Evolutionary conservation across 2,329 filamentous ascomycete species (phyloP).

Genomic region (Xylaria sp.): DNA sequence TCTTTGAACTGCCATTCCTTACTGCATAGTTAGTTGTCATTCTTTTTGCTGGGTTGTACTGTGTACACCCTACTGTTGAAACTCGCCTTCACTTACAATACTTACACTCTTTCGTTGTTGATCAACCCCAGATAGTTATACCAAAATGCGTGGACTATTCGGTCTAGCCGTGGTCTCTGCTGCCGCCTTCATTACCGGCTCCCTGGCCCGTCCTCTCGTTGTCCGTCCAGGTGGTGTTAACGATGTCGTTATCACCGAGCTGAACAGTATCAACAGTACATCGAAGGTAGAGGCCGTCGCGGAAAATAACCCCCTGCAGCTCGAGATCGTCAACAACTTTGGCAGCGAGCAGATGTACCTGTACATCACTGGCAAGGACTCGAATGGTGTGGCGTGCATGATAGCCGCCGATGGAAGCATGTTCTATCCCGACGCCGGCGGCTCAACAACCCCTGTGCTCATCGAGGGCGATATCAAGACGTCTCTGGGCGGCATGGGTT

Average conservation of each 20-base stretch:
- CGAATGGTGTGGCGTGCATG: slow-evolving; percentile 45
- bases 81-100: slow-evolving; percentile 7
- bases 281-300: slow-evolving; percentile 1
- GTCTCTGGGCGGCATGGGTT: slow-evolving; percentile 45
- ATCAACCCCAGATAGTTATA: slow-evolving; percentile 11
- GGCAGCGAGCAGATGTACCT: slow-evolving; percentile 44
- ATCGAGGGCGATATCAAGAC: slow-evolving; percentile 46
- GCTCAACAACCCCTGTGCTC: slow-evolving; percentile 40
- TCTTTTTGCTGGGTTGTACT: slow-evolving; percentile 32
- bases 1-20: slow-evolving; percentile 38
- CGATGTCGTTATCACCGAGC: slow-evolving; percentile 45
- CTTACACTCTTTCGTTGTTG: slow-evolving; percentile 11
- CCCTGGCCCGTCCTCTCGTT: slow-evolving; percentile 39
- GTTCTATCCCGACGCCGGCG: slow-evolving; percentile 47
- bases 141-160: slow-evolving; percentile 37
- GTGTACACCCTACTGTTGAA: slow-evolving; percentile 30
- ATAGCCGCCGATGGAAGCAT: slow-evolving; percentile 47
- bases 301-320: slow-evolving; percentile 30
- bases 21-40: slow-evolving; percentile 35
- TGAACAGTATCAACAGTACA: slow-evolving; percentile 50
- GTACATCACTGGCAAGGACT: slow-evolving; percentile 50
- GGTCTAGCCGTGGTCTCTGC: slow-evolving; percentile 35
- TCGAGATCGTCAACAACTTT: slow-evolving; percentile 49
- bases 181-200: slow-evolving; percentile 33
- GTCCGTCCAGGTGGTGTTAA: slow-evolving; percentile 39